Base-by-base conservation (phyloP, 2,329 filamentous ascomycete genomes). In the Cercospora nicotianae region DNA sequence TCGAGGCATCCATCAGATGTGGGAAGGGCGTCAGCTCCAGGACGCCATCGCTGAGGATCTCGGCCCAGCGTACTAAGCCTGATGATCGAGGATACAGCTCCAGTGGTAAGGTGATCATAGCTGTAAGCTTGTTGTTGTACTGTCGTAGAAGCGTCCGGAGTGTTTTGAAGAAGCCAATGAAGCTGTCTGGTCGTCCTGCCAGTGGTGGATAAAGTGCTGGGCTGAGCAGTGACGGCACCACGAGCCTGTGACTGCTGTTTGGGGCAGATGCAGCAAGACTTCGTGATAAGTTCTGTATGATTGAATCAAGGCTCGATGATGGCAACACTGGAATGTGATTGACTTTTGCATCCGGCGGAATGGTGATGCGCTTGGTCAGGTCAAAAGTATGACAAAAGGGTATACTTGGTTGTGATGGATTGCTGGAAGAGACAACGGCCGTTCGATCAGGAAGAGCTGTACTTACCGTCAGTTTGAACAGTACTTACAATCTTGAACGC, bases 171-270 rank as follows among this genome's bases (percentile, higher is more conserved):
- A 98, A 97, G 69, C 89, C 89, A 31, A 98, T 83, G 26, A 96
- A 81, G 74, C 91, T 85, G 31, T 89, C 82, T 0, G 94, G 93
- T n/a, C 86, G 86, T 71, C 87, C 89, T 57, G 89, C 84, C 28
- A 87, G 83, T 2, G 91, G 84, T 26, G 90, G 86, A 76, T 97
- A 98, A 13, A 94, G 79, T 1, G 91, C 90, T n/a, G 95, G 94
- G 3, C 92, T 95, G 26, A 98, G 87, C 9, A 98, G 84, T 64
- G 87, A 90, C 0, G 95, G 94, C n/a, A 98, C 84, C 57, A 97
- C 83, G 42, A 98, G 83, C 58, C 95, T 89, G 78, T 98, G 94
- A 31, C 95, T 83, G 2, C 84, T 86, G 8, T 85, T 84, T 1
- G 87, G 81, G 1, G 88, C 81, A 28, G 86, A 89, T 65, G 81